phyloP scores from a whole-genome alignment of 2,329 filamentous ascomycete species.

The Claviceps sp. region DNA sequence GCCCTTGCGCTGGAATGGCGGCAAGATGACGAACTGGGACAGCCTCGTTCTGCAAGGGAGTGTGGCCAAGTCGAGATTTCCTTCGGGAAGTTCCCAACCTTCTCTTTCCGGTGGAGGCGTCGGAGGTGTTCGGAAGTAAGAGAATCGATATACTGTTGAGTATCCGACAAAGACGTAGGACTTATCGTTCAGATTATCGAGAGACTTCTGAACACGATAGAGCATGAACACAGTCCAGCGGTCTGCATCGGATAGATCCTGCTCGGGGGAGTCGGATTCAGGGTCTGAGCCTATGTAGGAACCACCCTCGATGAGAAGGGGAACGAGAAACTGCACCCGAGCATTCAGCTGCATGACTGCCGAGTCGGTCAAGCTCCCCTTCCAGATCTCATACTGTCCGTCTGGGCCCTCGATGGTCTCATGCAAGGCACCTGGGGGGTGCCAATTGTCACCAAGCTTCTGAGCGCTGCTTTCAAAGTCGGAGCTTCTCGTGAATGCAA shows the following conservation, averaged over 20 bases:
- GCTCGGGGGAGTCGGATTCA: slow-evolving; percentile 43
- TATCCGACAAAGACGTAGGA: slow-evolving; percentile 82
- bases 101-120: slow-evolving; percentile 27
- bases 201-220: slow-evolving; percentile 47
- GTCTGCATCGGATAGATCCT: slow-evolving; percentile 57
- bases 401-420: slow-evolving; percentile 47
- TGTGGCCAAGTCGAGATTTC: slow-evolving; percentile 38
- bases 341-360: slow-evolving; percentile 58
- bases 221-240: slow-evolving; percentile 90
- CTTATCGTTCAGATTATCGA: slow-evolving; percentile 28
- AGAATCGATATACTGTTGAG: slow-evolving; percentile 81
- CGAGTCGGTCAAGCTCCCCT: slow-evolving; percentile 56
- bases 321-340: slow-evolving; percentile 70
- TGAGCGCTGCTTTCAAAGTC: slow-evolving; percentile 50
- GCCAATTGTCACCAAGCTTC: slow-evolving; percentile 33
- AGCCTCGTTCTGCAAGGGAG: slow-evolving; percentile 71
- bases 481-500: slow-evolving; percentile 49
- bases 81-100: slow-evolving; percentile 30
- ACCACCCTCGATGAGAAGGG: slow-evolving; percentile 90
- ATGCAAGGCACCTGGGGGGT: slow-evolving; percentile 63
- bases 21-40: slow-evolving; percentile 85
- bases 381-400: slow-evolving; percentile 73
- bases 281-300: slow-evolving; percentile 46
- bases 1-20: slow-evolving; percentile 70
- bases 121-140: slow-evolving; percentile 38